These are phyloP conservation scores for Gynostemma pentaphyllum DNA, from an alignment of 306 rosid genomes.

Conservation along the genomic window DNA sequence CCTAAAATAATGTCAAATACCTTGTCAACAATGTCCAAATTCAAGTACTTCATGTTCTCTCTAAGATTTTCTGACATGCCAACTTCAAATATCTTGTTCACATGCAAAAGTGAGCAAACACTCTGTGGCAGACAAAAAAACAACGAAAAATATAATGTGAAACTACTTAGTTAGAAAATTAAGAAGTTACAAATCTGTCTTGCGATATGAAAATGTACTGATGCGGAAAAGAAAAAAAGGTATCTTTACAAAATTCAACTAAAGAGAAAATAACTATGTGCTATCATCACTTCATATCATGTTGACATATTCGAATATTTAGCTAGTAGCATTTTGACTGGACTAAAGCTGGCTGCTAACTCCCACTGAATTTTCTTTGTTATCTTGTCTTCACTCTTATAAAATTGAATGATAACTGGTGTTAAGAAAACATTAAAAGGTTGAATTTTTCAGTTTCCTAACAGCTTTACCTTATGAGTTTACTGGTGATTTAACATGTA, in stretches of 20 bases:
- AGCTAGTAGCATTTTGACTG: not conserved
- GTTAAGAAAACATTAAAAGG: no score
- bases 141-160: not conserved
- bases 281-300: not conserved
- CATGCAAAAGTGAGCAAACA: conserved; percentile 73
- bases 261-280: not conserved
- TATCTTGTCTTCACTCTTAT: not conserved
- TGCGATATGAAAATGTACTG: not conserved
- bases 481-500: no score
- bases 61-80: conserved; percentile 84
- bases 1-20: conserved; percentile 22
- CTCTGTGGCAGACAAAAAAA: conserved; percentile 29
- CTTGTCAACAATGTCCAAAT: conserved; percentile 71
- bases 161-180: not conserved
- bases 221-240: not conserved
- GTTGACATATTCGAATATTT: not conserved
- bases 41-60: conserved; percentile 49
- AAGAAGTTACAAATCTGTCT: not conserved
- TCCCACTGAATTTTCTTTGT: not conserved
- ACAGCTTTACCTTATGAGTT: no score
- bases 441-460: no score
- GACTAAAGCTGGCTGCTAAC: conserved; percentile 1
- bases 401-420: not conserved
- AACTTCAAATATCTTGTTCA: conserved; percentile 89
- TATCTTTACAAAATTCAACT: not conserved